Evolutionary conservation across 73 alveolate genomes (phyloP), one percentile per base, ranked within the genome.

Genomic region (Effrenium voratum): DNA sequence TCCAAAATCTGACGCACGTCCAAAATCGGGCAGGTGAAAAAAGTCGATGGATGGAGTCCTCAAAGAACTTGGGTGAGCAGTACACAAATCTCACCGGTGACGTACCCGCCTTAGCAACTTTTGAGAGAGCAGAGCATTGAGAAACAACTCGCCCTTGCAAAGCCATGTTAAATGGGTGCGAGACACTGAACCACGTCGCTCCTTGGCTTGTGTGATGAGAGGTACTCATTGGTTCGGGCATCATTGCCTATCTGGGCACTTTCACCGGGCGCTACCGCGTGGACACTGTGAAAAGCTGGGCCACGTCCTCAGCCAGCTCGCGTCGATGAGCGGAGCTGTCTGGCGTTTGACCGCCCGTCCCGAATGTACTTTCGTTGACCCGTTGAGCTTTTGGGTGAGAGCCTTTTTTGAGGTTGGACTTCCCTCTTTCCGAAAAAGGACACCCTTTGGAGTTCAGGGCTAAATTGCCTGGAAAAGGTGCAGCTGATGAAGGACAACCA

Each of bases 181-280:
- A 22, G 60, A 36, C 87, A 55, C 24, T 59, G 44, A 76, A 76
- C 40, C 26, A 5, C 22, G 26, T 36, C 60, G 41, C 59, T 76
- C 5, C 59, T 59, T 43, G 34, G 43, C 72, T 16, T 80, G 13
- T 38, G 45, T 98, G 99, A 15, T 99, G 99, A 45, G 99, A 99
- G 99, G 99, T 99, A 28, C 99, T 99, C 98, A 98, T 99, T 1
- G 99, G 99, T 45, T 99, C 99, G 32, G 99, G 99, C 52, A 99
- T 99, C 94, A 99, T 99, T 40, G 99, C 99, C 50, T 99, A 99
- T 93, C 99, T 99, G 57, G 99, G 99, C 40, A 99, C 99, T 12
- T 99, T 99, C 99, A 98, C 99, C 26, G 99, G 99, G 24, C 94
- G 99, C 45, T 99, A 99, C 99, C 99, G 99, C 99, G 99, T 99